Evolutionary conservation across 768 basidiomycete species (phyloP).

Genomic region (Trametes sanguinea): DNA sequence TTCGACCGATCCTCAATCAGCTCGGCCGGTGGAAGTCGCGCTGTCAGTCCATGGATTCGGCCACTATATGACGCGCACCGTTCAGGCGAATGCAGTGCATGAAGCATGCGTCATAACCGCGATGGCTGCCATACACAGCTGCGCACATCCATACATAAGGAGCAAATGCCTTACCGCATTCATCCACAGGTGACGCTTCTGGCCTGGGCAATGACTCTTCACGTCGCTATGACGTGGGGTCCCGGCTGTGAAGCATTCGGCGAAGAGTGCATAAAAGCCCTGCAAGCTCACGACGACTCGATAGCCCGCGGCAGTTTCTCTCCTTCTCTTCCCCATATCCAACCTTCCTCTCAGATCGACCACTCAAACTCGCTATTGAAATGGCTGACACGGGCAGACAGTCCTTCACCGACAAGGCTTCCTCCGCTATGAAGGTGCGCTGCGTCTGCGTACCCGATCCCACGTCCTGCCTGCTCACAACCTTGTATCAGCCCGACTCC

Average conservation of each 20-base stretch:
- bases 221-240: neutral
- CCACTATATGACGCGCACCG: too few species aligned
- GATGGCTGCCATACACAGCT: too few species aligned
- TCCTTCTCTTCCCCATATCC: neutral
- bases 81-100: too few species aligned
- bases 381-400: conserved; percentile 38
- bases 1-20: too few species aligned
- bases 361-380: neutral
- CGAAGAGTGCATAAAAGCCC: neutral
- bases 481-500: conserved; percentile 32
- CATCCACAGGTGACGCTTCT: too few species aligned
- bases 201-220: neutral
- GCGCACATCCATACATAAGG: too few species aligned
- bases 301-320: neutral
- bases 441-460: neutral
- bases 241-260: neutral
- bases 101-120: too few species aligned
- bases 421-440: conserved; percentile 33
- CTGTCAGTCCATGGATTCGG: too few species aligned
- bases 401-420: conserved; percentile 37
- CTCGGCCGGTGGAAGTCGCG: too few species aligned
- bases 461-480: neutral
- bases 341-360: neutral
- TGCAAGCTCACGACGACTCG: neutral
- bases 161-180: neutral